Percentiles rank a stretch among this genome's conserved stretches.
Conservation (phyloP, 2,329 filamentous ascomycete species). For the Cladophialophora yegresii region DNA sequence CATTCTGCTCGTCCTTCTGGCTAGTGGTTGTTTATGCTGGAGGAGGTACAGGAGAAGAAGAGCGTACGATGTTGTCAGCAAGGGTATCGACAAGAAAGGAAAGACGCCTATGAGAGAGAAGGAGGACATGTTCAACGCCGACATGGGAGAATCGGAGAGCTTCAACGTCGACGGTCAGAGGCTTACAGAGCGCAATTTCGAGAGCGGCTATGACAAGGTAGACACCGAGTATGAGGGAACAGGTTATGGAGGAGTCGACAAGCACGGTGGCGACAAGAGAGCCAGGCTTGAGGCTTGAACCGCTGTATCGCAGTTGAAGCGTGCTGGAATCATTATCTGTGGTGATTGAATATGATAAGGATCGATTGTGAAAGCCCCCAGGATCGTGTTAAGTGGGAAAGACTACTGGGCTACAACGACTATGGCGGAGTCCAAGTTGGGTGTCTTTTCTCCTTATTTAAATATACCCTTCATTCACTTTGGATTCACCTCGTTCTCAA, state of each 20-base stretch:
- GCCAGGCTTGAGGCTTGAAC: conserved; percentile 22
- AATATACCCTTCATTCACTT: background rate
- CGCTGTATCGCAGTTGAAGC: background rate
- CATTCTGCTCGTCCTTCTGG: conserved; percentile 17
- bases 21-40: conserved; percentile 24
- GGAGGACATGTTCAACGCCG: conserved; percentile 30
- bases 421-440: background rate
- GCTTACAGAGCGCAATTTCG: conserved; percentile 27
- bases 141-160: conserved; percentile 23
- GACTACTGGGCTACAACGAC: background rate
- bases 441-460: background rate
- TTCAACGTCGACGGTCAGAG: conserved; percentile 21
- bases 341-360: background rate
- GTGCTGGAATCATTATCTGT: background rate
- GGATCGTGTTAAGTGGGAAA: background rate
- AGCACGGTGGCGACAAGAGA: conserved; percentile 28
- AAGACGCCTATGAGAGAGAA: conserved; percentile 21
- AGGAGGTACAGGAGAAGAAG: conserved; percentile 27
- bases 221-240: conserved; percentile 28
- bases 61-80: conserved; percentile 28
- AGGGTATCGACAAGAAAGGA: conserved; percentile 23
- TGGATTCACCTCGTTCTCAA: background rate
- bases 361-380: background rate
- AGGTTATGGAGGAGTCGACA: conserved; percentile 20
- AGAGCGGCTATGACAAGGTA: conserved; percentile 29